These are phyloP conservation scores for Stephanodiscus triporus DNA, from an alignment of 108 stramenopile species.

Conservation along the genomic window DNA sequence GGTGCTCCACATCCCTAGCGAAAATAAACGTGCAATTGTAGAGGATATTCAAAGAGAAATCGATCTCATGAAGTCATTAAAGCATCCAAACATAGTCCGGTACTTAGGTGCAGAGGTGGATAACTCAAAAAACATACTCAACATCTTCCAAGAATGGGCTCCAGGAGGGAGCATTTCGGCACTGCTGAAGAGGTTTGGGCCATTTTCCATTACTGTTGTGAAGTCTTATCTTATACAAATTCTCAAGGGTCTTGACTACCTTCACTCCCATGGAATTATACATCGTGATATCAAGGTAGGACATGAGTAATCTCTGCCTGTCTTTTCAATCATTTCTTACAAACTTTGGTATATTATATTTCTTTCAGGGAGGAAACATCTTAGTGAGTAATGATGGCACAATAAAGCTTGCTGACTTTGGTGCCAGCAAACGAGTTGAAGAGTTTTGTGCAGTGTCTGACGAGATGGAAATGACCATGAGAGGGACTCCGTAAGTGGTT, in stretches of 20 bases:
- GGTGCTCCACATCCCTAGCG: constrained; percentile 36
- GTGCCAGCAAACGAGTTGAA: constrained; percentile 76
- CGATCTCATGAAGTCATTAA: constrained; percentile 85
- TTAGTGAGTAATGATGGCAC: constrained; percentile 91
- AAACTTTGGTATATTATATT: neutral
- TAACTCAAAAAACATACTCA: constrained; percentile 59
- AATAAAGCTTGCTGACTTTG: constrained; percentile 95
- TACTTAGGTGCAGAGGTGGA: constrained; percentile 93
- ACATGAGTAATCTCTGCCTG: neutral
- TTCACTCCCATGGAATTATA: constrained; percentile 88
- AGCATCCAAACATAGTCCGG: constrained; percentile 92
- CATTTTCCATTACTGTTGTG: constrained; percentile 80
- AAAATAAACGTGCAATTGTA: constrained; percentile 45
- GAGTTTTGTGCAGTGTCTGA: constrained; percentile 52
- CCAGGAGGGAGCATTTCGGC: constrained; percentile 89
- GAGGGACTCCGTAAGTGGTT: constrained; percentile 83
- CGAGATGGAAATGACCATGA: constrained; percentile 76
- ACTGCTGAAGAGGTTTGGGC: constrained; percentile 85
- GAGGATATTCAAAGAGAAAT: constrained; percentile 83
- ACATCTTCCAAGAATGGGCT: constrained; percentile 98
- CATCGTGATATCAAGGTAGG: constrained; percentile 92
- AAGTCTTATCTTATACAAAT: constrained; percentile 85
- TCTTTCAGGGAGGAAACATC: constrained; percentile 89
- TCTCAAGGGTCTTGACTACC: constrained; percentile 88
- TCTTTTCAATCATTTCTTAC: neutral